Evolutionary conservation across 371 early-diverging fungal species (phyloP), one percentile per base, ranked within the genome.

Genomic region (Syncephalastrum monosporum): DNA sequence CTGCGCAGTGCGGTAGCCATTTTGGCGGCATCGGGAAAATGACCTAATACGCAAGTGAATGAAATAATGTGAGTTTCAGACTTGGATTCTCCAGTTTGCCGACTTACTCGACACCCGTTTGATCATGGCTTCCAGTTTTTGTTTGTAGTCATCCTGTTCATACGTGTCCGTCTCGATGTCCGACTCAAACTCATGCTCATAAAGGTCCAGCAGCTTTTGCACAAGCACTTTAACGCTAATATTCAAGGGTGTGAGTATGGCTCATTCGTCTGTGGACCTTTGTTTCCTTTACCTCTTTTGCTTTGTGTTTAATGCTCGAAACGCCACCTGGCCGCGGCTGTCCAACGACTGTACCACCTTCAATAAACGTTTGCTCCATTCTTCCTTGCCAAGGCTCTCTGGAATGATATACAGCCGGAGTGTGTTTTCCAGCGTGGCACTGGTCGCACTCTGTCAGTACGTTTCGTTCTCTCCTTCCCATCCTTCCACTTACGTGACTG

Each of bases 21-120:
- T 56, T 68, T 64, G n/a, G 71, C 56, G 21, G 57, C 68, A 23
- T 94, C 92, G 0, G 90, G 82, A 45, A 93, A 83, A 42, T 69
- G 68, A 5, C 48, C 71, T 71, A 38, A 24, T 21, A 27, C 13
- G 23, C 44, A 43, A 46, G 23, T 7, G 0, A 27, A 42, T 55
- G 1, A 54, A n/a, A 29, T 19, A 4, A 47, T 16, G 23, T 42
- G 16, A 21, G 38, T 2, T 33, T 7, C 7, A 29, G 29, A 0
- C 38, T 33, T 12, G 0, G 10, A 5, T 33, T 48, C 43, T 43
- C 7, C n/a, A 3, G 10, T 47, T 2, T 12, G 17, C 25, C 4
- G 8, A 38, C 59, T 57, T 64, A 82, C 82, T 68, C 41, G 83
- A 61, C 6, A 85, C 55, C 44, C 73, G 71, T 16, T 70, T 68